Base-by-base conservation (phyloP, 352 stramenopile species). In the Phytophthora uliginosa region DNA sequence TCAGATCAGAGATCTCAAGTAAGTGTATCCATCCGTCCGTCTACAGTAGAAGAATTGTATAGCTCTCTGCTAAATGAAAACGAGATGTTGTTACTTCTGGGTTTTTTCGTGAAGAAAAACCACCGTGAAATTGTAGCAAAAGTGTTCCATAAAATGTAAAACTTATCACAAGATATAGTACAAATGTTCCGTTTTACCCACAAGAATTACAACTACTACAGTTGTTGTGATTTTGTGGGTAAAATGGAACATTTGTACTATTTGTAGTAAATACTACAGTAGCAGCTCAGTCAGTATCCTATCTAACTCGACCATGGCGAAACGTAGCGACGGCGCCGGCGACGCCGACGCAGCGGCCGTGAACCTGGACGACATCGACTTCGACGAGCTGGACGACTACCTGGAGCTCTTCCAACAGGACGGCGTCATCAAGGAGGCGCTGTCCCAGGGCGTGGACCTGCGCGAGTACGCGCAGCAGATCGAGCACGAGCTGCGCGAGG, bases 331-430 rank as follows among this genome's bases (percentile, higher is more conserved):
- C 13, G 42, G 20, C 18, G 18, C 42, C 10, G 57, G 47, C 10
- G 66, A 62, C 26, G 59, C 45, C 20, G 53, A 54, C 53, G 56
- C 59, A 73, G 73, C 59, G 74, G 45, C 60, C 17, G 73, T 92
- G 53, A 83, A 92, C 60, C 71, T 96, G 33, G 89, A 97, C 56
- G 94, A 98, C 63, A 98, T 98, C 80, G 90, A 98, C 81, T 98
- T 98, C 63, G 91, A 95, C 64, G 94, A 97, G 77, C 88, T 98
- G 31, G 94, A 98, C 67, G 93, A 98, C 66, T 97, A 98, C 80
- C 73, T 98, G 50, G 94, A 96, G 81, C 79, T 94, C n/a, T 98
- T 98, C 77, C 95, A 98, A 79, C 88, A 98, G 73, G 93, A 98
- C 57, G 91, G 92, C 63, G 88, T 98, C 53, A 97, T 98, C 70